These are phyloP conservation scores for Russula earlei DNA, from an alignment of 768 basidiomycete genomes.

Conservation along the genomic window DNA sequence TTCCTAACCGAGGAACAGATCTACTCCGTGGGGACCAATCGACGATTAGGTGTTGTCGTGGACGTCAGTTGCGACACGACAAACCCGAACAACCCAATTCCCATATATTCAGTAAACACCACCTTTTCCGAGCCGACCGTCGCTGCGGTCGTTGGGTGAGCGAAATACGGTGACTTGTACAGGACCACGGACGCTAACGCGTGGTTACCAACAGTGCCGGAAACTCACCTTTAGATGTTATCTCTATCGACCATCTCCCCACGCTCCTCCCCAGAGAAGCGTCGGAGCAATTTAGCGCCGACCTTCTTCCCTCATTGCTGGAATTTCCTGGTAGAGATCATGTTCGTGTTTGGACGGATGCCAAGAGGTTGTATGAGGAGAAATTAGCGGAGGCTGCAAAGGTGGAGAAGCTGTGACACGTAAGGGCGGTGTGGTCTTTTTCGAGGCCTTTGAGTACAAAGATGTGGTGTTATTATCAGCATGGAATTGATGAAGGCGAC, in stretches of 20 bases:
- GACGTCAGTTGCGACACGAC: constrained; percentile 99
- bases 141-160: constrained; percentile 71
- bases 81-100: constrained; percentile 96
- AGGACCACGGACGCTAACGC: constrained; percentile 11
- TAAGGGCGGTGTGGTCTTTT: background rate
- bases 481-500: background rate
- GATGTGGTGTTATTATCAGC: too few species aligned
- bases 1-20: constrained; percentile 72
- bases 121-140: constrained; percentile 91
- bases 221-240: constrained; percentile 66
- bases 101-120: constrained; percentile 89
- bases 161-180: constrained; percentile 10
- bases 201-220: constrained; percentile 35
- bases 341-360: constrained; percentile 80
- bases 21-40: constrained; percentile 51
- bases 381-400: constrained; percentile 47
- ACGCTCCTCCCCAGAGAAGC: constrained; percentile 92
- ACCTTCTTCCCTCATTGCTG: constrained; percentile 77
- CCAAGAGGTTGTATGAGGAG: constrained; percentile 71
- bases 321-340: constrained; percentile 57
- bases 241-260: constrained; percentile 96
- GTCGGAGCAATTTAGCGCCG: constrained; percentile 89
- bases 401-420: constrained; percentile 22
- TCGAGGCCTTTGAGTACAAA: too few species aligned
- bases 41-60: constrained; percentile 75